Evolutionary conservation across 257 asterid species (phyloP), one percentile per base, ranked within the genome.

Genomic region (Penstemon eatonii): DNA sequence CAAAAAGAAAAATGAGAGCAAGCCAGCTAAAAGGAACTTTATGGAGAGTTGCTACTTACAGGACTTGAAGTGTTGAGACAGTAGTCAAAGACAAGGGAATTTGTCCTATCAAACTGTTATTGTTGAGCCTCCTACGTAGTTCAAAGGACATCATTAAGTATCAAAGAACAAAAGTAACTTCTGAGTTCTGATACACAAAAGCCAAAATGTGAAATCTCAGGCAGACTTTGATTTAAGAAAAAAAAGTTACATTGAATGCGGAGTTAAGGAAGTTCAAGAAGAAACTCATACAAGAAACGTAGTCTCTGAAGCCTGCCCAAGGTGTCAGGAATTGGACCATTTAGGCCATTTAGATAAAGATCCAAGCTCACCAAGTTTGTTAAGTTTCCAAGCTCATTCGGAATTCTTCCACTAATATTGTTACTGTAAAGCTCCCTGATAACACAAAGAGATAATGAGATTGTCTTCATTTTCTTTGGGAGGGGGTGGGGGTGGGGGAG

Each of bases 341-440:
- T 81, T 66, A 92, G 81, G 57, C 0, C 51, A 76, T 92, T 92
- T 72, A 82, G 80, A 81, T 92, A 92, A 79, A 92, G 98, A 90
- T 92, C 98, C 90, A 92, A 89, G 78, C 97, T 90, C 79, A 88
- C 96, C 87, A 92, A 81, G 78, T 76, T 82, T 72, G 96, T 83
- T 69, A 92, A 81, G 87, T 86, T 90, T 68, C 97, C 95, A 36
- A 92, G 84, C 76, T 92, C 98, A 61, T 36, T 76, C 37, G 98
- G 98, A 74, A 92, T 70, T 62, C 69, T 79, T 77, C 98, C 98
- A 25, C 79, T 83, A 69, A 92, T 87, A 74, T 82, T 83, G 80
- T 90, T 92, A 75, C 96, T 90, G 78, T 94, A 94, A 53, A 94
- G 96, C 76, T 94, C 97, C 91, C 99, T 94, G 94, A 65, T 47